phyloP scores from a whole-genome alignment of 768 basidiomycete genomes.

The Xerocomellus chrysenteron region DNA sequence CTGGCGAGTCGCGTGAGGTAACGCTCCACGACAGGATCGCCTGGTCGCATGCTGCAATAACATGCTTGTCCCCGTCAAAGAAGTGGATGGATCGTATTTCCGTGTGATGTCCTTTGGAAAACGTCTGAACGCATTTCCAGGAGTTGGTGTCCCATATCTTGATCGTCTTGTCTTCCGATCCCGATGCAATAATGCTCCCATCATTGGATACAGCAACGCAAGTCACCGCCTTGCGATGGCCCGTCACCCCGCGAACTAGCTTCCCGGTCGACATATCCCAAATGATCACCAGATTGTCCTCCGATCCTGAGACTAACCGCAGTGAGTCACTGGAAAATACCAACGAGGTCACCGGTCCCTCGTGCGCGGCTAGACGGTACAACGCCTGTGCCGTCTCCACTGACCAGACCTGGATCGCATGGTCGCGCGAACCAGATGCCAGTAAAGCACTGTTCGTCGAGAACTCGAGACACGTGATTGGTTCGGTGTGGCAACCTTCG shows the following conservation, averaged over 20 bases:
- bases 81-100: constrained; percentile 17
- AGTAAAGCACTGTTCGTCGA: constrained; percentile 12
- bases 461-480: constrained; percentile 21
- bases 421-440: constrained; percentile 21
- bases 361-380: constrained; percentile 13
- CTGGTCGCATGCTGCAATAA: constrained; percentile 9
- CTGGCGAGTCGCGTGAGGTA: background rate
- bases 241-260: constrained; percentile 16
- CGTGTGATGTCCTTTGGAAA: constrained; percentile 14
- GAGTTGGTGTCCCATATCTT: constrained; percentile 23
- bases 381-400: constrained; percentile 11
- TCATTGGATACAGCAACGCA: constrained; percentile 22
- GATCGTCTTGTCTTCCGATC: constrained; percentile 25
- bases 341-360: constrained; percentile 17
- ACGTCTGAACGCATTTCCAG: constrained; percentile 14
- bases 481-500: constrained; percentile 7
- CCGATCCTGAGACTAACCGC: constrained; percentile 22
- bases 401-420: constrained; percentile 24
- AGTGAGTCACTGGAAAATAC: constrained; percentile 22
- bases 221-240: constrained; percentile 17
- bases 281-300: constrained; percentile 21
- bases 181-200: constrained; percentile 17
- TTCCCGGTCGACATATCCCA: constrained; percentile 24
- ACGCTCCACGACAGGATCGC: constrained; percentile 8
- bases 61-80: constrained; percentile 6